Evolutionary conservation across 2,329 filamentous ascomycete species (phyloP).

Genomic region (Verticillium tricorpus): DNA sequence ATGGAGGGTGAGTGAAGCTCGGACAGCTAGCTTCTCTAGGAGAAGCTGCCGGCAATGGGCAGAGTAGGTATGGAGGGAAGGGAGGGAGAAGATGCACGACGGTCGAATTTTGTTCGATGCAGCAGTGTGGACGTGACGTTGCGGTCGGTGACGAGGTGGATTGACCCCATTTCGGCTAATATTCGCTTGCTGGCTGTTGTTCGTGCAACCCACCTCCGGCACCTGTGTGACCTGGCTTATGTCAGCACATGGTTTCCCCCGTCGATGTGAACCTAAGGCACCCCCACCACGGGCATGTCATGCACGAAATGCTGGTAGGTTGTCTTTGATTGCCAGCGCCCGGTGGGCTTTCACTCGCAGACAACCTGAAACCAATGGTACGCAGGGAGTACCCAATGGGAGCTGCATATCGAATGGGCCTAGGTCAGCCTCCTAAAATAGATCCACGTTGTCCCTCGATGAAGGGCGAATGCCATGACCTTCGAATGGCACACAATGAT

Average conservation of each 20-base stretch:
- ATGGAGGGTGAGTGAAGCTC: neutral
- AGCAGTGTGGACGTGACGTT: neutral
- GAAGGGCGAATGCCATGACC: neutral
- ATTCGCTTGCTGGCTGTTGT: neutral
- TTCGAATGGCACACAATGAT: neutral
- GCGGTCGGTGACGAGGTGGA: neutral
- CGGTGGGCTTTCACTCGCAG: slow-evolving; percentile 19
- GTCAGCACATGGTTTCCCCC: neutral
- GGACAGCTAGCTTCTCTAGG: neutral
- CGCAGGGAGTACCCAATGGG: neutral
- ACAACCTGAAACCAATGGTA: slow-evolving; percentile 31
- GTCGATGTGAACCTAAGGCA: neutral
- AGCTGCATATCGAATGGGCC: slow-evolving; percentile 4
- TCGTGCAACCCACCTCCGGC: neutral
- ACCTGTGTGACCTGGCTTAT: neutral
- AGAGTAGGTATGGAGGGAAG: neutral
- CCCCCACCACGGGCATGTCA: neutral
- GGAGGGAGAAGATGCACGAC: neutral
- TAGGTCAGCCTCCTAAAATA: slow-evolving; percentile 9
- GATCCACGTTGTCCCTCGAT: slow-evolving; percentile 2
- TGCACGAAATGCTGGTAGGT: neutral
- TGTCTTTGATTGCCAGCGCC: neutral
- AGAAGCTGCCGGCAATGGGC: neutral
- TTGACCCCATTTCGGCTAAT: neutral
- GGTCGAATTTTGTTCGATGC: neutral